These are phyloP conservation scores for Trichoderma asperellum DNA, from an alignment of 2,329 filamentous ascomycete genomes.

Conservation along the genomic window DNA sequence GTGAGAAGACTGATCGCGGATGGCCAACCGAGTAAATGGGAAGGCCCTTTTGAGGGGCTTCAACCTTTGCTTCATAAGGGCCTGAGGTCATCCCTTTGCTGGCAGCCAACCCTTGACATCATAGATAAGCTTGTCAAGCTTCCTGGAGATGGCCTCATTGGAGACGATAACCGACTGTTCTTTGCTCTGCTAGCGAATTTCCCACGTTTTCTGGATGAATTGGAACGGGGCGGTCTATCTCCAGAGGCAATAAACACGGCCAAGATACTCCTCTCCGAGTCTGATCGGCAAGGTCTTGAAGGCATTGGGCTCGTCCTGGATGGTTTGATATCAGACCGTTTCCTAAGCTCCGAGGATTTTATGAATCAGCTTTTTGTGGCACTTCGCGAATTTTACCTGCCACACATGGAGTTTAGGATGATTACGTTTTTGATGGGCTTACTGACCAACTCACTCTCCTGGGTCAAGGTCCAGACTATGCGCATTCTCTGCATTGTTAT, in stretches of 20 bases:
- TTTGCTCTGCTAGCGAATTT: constrained; percentile 92
- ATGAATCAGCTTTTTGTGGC: constrained; percentile 73
- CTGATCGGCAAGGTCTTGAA: constrained; percentile 70
- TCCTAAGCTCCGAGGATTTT: constrained; percentile 74
- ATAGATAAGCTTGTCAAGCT: constrained; percentile 79
- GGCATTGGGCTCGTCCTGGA: constrained; percentile 71
- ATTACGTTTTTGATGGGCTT: constrained; percentile 89
- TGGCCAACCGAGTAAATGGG: constrained; percentile 83
- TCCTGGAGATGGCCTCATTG: constrained; percentile 79
- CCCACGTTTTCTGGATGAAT: constrained; percentile 78
- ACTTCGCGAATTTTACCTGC: constrained; percentile 77
- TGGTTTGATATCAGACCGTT: constrained; percentile 69
- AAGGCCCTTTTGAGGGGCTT: constrained; percentile 83
- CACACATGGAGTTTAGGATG: constrained; percentile 79
- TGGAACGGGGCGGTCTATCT: constrained; percentile 67
- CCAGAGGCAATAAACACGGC: constrained; percentile 65
- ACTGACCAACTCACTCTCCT: constrained; percentile 83
- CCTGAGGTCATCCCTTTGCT: constrained; percentile 80
- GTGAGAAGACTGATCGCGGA: constrained; percentile 75
- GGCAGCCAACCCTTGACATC: constrained; percentile 75
- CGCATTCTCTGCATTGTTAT: constrained; percentile 83
- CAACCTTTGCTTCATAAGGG: constrained; percentile 90
- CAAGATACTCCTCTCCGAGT: constrained; percentile 70
- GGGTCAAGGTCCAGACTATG: constrained; percentile 94
- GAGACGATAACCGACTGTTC: constrained; percentile 78